phyloP scores from a whole-genome alignment of 306 rosid genomes.

The Sphenostylis stenocarpa region DNA sequence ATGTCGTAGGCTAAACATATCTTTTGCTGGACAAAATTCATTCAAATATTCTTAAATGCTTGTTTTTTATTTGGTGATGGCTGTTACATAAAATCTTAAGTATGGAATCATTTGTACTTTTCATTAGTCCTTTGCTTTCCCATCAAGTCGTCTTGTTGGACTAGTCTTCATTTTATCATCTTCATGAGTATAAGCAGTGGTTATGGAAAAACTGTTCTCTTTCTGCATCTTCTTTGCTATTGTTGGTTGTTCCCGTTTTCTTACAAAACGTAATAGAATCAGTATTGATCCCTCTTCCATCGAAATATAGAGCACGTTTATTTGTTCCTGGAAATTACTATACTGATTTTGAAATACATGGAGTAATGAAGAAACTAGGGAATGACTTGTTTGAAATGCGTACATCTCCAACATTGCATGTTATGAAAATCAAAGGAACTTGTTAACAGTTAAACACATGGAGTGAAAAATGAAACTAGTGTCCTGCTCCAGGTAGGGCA shows the following conservation, averaged over 20 bases:
- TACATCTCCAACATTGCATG: neutral
- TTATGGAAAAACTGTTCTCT: neutral
- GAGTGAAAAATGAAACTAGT: constrained; percentile 10
- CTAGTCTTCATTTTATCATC: neutral
- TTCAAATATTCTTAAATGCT: neutral
- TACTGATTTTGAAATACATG: constrained; percentile 8
- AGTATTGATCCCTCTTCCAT: neutral
- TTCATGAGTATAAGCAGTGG: neutral
- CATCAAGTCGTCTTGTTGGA: neutral
- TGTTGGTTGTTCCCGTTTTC: neutral
- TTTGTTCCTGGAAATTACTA: neutral
- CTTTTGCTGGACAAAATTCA: neutral
- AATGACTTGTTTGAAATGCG: neutral
- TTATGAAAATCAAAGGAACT: neutral
- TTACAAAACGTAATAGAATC: constrained; percentile 5
- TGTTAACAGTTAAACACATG: constrained; percentile 5
- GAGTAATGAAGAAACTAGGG: neutral
- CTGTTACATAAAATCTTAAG: too few relatives aligned
- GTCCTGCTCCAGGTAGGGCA: neutral
- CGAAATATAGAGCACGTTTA: neutral
- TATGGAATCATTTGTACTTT: neutral
- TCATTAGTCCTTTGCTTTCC: neutral
- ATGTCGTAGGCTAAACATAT: neutral
- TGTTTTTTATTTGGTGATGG: neutral
- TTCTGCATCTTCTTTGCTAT: neutral